A percentile compares a stretch with the other conserved stretches of the same genome.
phyloP scores from a whole-genome alignment of 2,329 filamentous ascomycete genomes.

The Hypoxylon sp. region DNA sequence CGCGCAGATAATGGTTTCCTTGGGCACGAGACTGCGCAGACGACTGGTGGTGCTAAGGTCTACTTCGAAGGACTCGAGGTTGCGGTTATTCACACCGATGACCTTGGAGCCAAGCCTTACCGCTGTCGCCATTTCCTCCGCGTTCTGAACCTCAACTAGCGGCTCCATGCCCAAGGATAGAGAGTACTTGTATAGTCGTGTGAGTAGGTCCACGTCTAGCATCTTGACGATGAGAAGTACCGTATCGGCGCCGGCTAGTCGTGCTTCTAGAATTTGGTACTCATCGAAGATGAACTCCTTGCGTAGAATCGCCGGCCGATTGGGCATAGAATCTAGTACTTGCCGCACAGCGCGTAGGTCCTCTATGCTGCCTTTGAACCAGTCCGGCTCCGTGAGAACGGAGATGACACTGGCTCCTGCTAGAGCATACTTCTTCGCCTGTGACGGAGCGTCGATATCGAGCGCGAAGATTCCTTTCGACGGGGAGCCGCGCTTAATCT shows the following conservation, averaged over 20 bases:
- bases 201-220: constrained; percentile 82
- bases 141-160: constrained; percentile 94
- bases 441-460: constrained; percentile 87
- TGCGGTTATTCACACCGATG: constrained; percentile 98
- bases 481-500: constrained; percentile 96
- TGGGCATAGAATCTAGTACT: constrained; percentile 90
- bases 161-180: constrained; percentile 95
- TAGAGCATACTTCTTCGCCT: constrained; percentile 91
- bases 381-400: constrained; percentile 97
- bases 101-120: constrained; percentile 89
- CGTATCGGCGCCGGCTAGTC: constrained; percentile 93
- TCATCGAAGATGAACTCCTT: constrained; percentile 99
- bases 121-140: constrained; percentile 91
- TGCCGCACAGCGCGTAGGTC: constrained; percentile 90
- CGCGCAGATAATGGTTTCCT: constrained; percentile 90
- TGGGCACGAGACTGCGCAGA: constrained; percentile 87
- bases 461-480: constrained; percentile 96
- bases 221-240: constrained; percentile 98
- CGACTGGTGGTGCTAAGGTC: constrained; percentile 93
- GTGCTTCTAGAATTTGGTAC: constrained; percentile 96
- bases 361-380: constrained; percentile 99
- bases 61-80: constrained; percentile 96
- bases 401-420: constrained; percentile 98
- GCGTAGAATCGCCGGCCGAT: constrained; percentile 89
- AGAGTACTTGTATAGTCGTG: constrained; percentile 88